Base-by-base conservation (phyloP, 371 early-diverging fungal genomes). In the Fennellomyces sp. region DNA sequence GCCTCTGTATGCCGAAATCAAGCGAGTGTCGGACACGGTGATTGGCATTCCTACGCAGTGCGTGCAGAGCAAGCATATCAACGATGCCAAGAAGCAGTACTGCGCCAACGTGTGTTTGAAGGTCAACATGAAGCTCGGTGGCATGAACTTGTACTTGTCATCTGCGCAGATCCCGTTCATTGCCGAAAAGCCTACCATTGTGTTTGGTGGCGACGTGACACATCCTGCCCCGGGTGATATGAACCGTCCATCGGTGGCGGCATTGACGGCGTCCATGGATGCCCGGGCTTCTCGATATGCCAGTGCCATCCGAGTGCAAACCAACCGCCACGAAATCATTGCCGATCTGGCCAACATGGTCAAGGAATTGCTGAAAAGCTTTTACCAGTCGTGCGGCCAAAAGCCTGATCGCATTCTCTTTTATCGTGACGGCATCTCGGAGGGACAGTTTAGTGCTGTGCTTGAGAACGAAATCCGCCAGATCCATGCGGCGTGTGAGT, bases 181-280 rank as follows among this genome's bases (percentile, higher is more conserved):
- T 52, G 72, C 81, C 30, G 73, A 86, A 38, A 73, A 83, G 11
- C 91, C 94, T 1, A 97, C 96, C 5, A 91, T 99, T 49, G 66
- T 99, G n/a, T 77, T 99, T 65, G 98, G 98, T 17, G 95, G 94
- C 23, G 97, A 98, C 77, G 93, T 97, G 13, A 88, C 92, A 2
- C 94, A 93, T 61, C 89, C 94, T 15, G 85, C 81, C 10, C 89
- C 90, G 6, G 93, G 95, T 45, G 77, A 91, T 45, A 76, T 78
- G 51, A 80, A 77, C 51, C 82, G 85, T 51, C 93, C 93, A n/a
- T 94, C 94, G 8, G 93, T 99, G 64, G 95, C 97, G 49, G 74
- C 77, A 15, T 63, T 74, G 12, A 67, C 70, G 19, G 77, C 68
- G 2, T 90, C 93, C n/a, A 87, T 94, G 82, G 95, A 97, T 73